phyloP scores from a whole-genome alignment of 2,329 filamentous ascomycete species.

The Rosellinia necatrix region DNA sequence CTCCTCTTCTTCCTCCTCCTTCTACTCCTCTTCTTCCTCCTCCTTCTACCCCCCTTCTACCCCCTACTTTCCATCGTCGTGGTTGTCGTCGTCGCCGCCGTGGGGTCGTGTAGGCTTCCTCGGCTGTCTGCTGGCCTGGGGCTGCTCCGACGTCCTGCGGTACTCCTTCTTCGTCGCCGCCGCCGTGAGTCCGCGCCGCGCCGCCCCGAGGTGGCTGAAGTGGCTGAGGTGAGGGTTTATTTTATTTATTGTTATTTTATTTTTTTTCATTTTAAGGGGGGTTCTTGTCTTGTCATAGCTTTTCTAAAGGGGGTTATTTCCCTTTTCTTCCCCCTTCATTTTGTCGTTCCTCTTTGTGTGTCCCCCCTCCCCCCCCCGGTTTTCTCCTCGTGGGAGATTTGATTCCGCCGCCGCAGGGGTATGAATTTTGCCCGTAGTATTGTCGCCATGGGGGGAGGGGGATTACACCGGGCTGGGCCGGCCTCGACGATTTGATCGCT shows the following conservation, averaged over 20 bases:
- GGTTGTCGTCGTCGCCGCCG: background rate
- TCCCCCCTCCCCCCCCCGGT: too few species aligned
- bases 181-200: conserved; percentile 49
- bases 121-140: conserved; percentile 67
- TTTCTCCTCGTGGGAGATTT: too few species aligned
- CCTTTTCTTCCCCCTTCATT: background rate
- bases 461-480: too few species aligned
- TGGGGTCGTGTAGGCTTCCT: conserved; percentile 49
- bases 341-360: background rate
- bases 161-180: conserved; percentile 70
- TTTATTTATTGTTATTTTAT: background rate
- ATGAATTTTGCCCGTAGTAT: too few species aligned
- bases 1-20: conserved; percentile 66
- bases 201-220: conserved; percentile 59
- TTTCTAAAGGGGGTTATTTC: too few species aligned
- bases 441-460: too few species aligned
- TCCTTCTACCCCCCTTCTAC: too few species aligned
- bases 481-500: background rate
- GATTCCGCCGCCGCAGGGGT: too few species aligned
- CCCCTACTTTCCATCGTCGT: too few species aligned
- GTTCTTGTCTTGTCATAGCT: too few species aligned
- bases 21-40: conserved; percentile 50
- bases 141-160: conserved; percentile 68
- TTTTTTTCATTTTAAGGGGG: background rate
- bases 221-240: conserved; percentile 54